A percentile compares a stretch with the other conserved stretches of the same genome.
Conservation (phyloP, 1,284 basidiomycete genomes). For the Sanghuangporus sanghuang region DNA sequence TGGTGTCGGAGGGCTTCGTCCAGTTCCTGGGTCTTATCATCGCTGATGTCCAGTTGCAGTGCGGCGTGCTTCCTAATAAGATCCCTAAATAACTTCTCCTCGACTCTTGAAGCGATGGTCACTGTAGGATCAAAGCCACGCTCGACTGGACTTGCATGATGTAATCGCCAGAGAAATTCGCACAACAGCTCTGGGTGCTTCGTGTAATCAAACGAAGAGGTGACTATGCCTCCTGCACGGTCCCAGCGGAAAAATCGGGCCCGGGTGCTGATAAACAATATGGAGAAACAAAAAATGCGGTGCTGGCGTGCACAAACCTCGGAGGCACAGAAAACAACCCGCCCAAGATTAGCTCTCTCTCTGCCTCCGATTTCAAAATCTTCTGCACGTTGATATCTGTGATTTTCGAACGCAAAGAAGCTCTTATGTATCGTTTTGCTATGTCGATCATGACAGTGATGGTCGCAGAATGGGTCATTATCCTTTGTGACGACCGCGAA, state of each 20-base stretch:
- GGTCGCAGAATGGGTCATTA: neutral
- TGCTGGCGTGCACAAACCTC: neutral
- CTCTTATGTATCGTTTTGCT: neutral
- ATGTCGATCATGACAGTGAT: neutral
- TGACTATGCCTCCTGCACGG: neutral
- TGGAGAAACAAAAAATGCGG: neutral
- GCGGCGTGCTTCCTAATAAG: neutral
- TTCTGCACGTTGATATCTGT: neutral
- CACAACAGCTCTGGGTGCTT: neutral
- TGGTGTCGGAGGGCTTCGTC: neutral
- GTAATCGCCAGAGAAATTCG: neutral
- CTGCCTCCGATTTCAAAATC: neutral
- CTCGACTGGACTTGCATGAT: neutral
- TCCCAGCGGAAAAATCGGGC: neutral
- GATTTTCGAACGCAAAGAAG: neutral
- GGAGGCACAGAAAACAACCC: neutral
- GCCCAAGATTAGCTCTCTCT: neutral
- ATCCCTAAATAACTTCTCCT: neutral
- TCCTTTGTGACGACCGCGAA: neutral
- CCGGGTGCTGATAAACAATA: neutral
- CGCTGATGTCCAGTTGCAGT: neutral
- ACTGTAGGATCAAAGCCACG: neutral
- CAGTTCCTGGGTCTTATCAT: neutral
- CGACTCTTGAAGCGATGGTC: neutral
- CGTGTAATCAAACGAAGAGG: neutral